Percentiles rank a stretch among this genome's conserved stretches.
Evolutionary conservation across 345 rosid species (phyloP).

Genomic region (Sisymbrium altissimum): DNA sequence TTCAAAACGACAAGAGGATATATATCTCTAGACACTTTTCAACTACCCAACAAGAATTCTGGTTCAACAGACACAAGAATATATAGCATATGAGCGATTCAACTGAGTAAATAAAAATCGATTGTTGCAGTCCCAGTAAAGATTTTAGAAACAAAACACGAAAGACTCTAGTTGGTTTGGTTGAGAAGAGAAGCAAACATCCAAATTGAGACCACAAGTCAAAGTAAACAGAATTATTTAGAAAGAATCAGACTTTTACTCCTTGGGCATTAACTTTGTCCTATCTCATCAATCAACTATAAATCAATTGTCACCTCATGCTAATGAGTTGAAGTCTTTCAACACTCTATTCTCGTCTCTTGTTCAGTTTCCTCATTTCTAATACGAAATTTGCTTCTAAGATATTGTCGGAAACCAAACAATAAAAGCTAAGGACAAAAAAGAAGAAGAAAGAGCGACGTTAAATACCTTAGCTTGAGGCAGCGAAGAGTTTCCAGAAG

Average conservation of each 20-base stretch:
- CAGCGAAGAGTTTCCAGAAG: constrained; percentile 30
- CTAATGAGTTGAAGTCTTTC: background rate
- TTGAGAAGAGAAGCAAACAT: too few species aligned
- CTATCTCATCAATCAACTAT: background rate
- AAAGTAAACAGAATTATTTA: background rate
- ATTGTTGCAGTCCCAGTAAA: too few species aligned
- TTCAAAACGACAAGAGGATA: background rate
- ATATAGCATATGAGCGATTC: too few species aligned
- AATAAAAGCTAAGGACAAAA: background rate
- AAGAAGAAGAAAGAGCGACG: background rate
- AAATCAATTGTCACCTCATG: background rate
- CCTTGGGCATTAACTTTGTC: background rate
- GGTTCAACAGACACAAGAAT: too few species aligned
- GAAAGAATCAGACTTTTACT: background rate
- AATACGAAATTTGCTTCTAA: background rate
- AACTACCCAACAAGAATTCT: too few species aligned
- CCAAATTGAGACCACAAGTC: too few species aligned
- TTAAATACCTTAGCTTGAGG: constrained; percentile 27
- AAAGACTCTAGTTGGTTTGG: too few species aligned
- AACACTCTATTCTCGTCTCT: background rate
- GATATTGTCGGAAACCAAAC: background rate
- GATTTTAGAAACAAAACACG: too few species aligned
- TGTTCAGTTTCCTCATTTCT: background rate
- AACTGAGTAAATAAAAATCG: too few species aligned
- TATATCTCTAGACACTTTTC: background rate